Base-by-base conservation (phyloP, 257 asterid species). In the Cynanchum wilfordii region DNA sequence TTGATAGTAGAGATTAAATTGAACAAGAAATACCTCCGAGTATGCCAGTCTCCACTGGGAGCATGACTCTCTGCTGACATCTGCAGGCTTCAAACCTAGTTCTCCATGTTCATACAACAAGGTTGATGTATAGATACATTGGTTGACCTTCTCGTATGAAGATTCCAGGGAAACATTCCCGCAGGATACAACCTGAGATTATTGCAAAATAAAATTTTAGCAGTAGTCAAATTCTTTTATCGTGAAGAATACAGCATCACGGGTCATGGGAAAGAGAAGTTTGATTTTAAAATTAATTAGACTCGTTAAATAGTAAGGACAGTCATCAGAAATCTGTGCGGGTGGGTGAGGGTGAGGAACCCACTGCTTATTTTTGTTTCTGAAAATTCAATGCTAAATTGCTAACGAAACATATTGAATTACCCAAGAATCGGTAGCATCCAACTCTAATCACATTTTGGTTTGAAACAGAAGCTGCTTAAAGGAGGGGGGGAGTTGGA, bases 81-180 rank as follows among this genome's bases (percentile, higher is more conserved):
- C 79, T 3, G 73, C 70, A 33, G 87, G 80, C 76, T 67, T 80
- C 73, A 77, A 33, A 74, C 84, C 80, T 0, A 70, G 75, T 27
- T 72, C 45, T 75, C 80, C 79, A 64, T 20, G 57, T 75, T 84
- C 84, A 72, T 74, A 79, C 59, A 81, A 71, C 80, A 68, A 17
- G 30, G 87, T 79, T 17, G 84, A 81, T 51, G 85, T 70, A 71
- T 84, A 80, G 68, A 82, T 81, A 44, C 86, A 85, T 30, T 72
- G 75, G 15, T 71, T 71, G 47, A 84, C 86, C 58, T 62, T 85
- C 78, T 80, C 89, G 65, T 85, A 82, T 7, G 89, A 83, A 58
- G 89, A 82, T 56, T 85, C 89, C 77, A 85, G 70, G 16, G 79
- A 77, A 22, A 74, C 69, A 73, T 76, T 75, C 49, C 86, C 86